Base-by-base conservation (phyloP, 1,284 basidiomycete species). In the Tylopilus sp. region DNA sequence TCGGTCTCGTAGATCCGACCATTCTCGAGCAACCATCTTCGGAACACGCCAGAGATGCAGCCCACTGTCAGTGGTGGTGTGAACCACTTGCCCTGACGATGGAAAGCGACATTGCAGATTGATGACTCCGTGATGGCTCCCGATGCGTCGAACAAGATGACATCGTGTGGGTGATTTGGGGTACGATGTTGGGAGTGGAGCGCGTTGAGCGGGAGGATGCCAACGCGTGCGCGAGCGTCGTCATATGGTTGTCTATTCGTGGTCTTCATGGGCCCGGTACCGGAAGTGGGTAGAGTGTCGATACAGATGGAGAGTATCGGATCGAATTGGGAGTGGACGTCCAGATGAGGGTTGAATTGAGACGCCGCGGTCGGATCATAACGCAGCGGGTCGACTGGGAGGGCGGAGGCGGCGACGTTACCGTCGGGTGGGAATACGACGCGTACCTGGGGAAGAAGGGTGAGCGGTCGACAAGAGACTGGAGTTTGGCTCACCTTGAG, bases 21-120 rank as follows among this genome's bases (percentile, higher is more conserved):
- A 41, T 80, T 73, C 49, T 81, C 77, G 21, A 90, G 66, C 6
- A 90, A 65, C 76, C 78, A 84, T 33, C 81, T 73, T 14, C 87
- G 73, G 52, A 82, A 70, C 31, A 86, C 80, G 15, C 87, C 88
- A 8, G 76, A 68, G n/a, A 90, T 73, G 59, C 86, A 88, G 15
- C 87, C 86, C 18, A 76, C 75, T 1, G 69, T 64, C 10, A 72
- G 57, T 3, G 74, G 59, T 15, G 87, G 88, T 1, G 87, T 88
- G 44, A 85, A 56, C 88, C 88, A 90, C 14, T 53, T 58, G 3
- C 70, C 66, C 2, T 70, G 59, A 9, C 78, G 76, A 59, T 78
- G 80, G 52, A 86, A 75, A 0, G 85, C 84, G 45, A 88, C 67
- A 57, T 88, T 90, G 60, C 75, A 81, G 43, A 85, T 79, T 20